A percentile compares a stretch with the other conserved stretches of the same genome.
Conservation (phyloP, 208 protist species). For the Endotrypanum monterogeii region DNA sequence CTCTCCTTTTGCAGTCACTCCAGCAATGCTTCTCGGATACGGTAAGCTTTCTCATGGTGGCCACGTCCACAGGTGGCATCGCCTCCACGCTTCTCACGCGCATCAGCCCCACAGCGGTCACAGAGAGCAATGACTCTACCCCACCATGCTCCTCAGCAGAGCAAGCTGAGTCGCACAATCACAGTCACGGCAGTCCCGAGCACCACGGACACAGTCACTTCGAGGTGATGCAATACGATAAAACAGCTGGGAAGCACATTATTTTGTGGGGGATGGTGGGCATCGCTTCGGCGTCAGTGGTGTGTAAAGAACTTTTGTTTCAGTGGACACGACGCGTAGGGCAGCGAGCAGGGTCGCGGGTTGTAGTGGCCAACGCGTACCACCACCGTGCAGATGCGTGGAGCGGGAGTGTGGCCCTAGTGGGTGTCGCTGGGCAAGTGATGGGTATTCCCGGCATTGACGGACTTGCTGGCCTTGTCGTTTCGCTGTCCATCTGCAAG, state of each 20-base stretch:
- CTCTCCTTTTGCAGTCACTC: constrained; percentile 74
- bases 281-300: constrained; percentile 63
- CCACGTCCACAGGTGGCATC: constrained; percentile 13
- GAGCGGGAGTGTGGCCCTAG: constrained; percentile 79
- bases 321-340: constrained; percentile 82
- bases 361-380: constrained; percentile 89
- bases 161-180: background rate
- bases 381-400: constrained; percentile 91
- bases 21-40: constrained; percentile 45
- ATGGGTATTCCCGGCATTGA: constrained; percentile 78
- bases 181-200: constrained; percentile 26
- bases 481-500: constrained; percentile 78
- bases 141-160: background rate
- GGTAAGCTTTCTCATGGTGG: constrained; percentile 10
- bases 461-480: constrained; percentile 72
- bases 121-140: constrained; percentile 1
- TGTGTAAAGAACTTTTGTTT: constrained; percentile 83
- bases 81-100: constrained; percentile 13
- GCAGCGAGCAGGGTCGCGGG: constrained; percentile 68
- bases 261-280: constrained; percentile 87
- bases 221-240: constrained; percentile 57
- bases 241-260: constrained; percentile 45
- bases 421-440: constrained; percentile 75
- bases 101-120: constrained; percentile 6
- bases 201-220: constrained; percentile 85